Base-by-base conservation (phyloP, 192 early-diverging fungal genomes). In the Physocladia obscura region DNA sequence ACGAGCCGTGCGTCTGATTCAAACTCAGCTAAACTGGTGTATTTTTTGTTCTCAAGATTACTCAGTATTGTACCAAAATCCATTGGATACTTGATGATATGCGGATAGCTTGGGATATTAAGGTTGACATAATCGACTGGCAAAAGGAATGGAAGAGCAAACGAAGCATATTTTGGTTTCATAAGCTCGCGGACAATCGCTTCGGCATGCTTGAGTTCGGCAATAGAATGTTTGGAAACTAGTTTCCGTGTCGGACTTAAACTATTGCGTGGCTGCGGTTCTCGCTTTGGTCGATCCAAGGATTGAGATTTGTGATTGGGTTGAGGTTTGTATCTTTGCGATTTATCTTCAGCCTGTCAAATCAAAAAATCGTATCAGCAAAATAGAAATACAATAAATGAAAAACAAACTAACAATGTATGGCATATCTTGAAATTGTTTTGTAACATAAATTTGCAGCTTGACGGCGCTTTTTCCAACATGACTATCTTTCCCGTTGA, bases 111-210 rank as follows among this genome's bases (percentile, higher is more conserved):
- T 17, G 95, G 96, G 48, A 98, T 92, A 57, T 85, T 84, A 62
- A 97, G 81, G 2, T 83, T 84, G 19, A 92, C 84, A 22, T 83
- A 87, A 68, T 98, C 95, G 34, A 99, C 96, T 5, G 97, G 95
- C 55, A 84, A 80, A 49, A 79, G 58, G 58, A 85, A 85, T 3
- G 84, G 81, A 30, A 17, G 67, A 47, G 65, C 78, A 63, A 71
- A 76, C 27, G 44, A 22, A 26, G 19, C 30, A 60, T 79, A 74
- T 51, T 74, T 63, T 36, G 77, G 75, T 44, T 77, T 76, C 47
- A 55, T 36, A 5, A 84, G 62, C 55, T 84, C 83, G 13, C 62
- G 48, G 1, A 76, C 48, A 26, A 82, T 54, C 19, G 67, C 32
- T 2, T 50, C 26, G 62, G 77, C 78, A 56, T 73, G 73, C 44